Base-by-base conservation (phyloP, 441 rosid genomes). In the Gossypium schwendimanii region DNA sequence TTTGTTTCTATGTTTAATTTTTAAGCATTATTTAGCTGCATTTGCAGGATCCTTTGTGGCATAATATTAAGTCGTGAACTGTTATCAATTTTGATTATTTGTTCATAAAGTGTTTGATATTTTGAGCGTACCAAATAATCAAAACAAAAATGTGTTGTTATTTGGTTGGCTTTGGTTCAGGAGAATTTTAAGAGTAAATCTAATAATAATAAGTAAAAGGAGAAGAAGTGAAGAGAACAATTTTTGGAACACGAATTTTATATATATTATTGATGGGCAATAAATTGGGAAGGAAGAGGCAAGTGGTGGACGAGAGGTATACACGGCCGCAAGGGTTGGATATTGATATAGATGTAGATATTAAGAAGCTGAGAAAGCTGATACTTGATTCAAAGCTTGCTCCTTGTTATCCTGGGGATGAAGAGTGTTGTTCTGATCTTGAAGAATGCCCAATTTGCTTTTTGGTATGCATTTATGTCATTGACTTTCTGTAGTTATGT, bases 381-480 rank as follows among this genome's bases (percentile, higher is more conserved):
- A 96, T 93, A 71, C 89, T 93, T 2, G 99, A 93, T 57, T 91
- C 96, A 54, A 96, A 93, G 88, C 97, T 96, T 54, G 94, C 99
- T 70, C 98, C 99, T 6, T 93, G 99, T 83, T 96, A 87, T 80
- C 97, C 98, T 0, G 99, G 99, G 4, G 93, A 86, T 2, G 98
- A 96, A 54, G 99, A 96, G 18, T 79, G 85, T 75, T 73, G 83
- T 47, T 66, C 68, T 33, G 99, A 96, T 72, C 88, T 84, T 39
- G 99, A 96, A 87, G 98, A 96, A 76, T 93, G 98, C 75, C 99
- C 97, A 0, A 96, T 96, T 82, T 96, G 99, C 84, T 93, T 91
- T 78, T 81, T 96, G 98, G 98, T 96, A 49, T 39, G 98, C 84
- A 57, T 72, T 41, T 63, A 26, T 69, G 9, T 58, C 47, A 0